Evolutionary conservation across 176 grass and related monocot species (phyloP), one percentile per base, ranked within the genome.

Genomic region (Oryza glaberrima): DNA sequence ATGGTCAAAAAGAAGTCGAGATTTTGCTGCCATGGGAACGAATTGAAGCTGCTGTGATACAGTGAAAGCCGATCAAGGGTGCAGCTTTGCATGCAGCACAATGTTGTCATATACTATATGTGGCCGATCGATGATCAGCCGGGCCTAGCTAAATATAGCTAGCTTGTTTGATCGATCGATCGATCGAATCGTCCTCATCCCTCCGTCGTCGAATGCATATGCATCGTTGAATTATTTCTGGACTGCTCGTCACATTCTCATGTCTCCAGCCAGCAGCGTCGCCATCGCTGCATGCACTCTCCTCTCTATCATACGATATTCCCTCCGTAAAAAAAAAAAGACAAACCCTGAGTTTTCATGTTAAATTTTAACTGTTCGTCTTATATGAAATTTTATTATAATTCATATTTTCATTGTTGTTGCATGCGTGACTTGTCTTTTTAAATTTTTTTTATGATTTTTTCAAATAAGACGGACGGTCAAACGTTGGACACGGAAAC

Each of bases 211-310:
- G 49, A 17, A 52, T 52, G 49, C 49, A 52, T 17, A 16, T 16
- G 49, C 49, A 52, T 9, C 3, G 9, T 49, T 49, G 81, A 71
- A 75, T 83, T 73, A 81, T 46, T 75, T 66, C 16, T 40, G 38
- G 38, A 40, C 22, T 36, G 6, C 44, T 87, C 78, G 38, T 87
- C 78, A 63, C 78, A 82, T 63, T 76, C 66, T 65, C 73, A 14
- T 82, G 86, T 76, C 66, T 65, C 73, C 86, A 25, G 65, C 77
- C 17, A 3, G 23, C 77, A 46, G 3, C 43, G 45, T 47, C 8
- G 52, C 52, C 52, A 56, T 56, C 52, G 16, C 15, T 56, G 5
- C 9, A 15, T 52, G 49, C 49, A 1, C 26, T 26, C 26, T 26
- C 26, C 30, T 32, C 49, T 52, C 49, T 16, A 52, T 52, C 14